These are phyloP conservation scores for Chytridium lagenaria DNA, from an alignment of 371 early-diverging fungal species.

Conservation along the genomic window DNA sequence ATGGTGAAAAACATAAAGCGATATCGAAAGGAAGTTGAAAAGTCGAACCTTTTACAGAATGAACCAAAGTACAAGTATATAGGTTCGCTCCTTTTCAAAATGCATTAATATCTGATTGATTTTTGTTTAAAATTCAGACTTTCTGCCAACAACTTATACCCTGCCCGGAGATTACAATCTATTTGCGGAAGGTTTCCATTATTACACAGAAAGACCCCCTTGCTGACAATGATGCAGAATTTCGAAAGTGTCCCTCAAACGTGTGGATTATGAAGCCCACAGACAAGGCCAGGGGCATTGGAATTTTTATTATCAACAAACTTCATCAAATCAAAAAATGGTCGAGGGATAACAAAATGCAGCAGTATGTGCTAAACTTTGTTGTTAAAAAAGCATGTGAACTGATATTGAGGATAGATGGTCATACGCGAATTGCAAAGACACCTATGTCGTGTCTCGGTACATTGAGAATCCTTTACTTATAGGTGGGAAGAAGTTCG, in stretches of 20 bases:
- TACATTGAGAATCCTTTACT: slow-evolving; percentile 59
- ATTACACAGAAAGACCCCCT: neutral
- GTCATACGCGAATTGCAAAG: slow-evolving; percentile 58
- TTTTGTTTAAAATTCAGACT: slow-evolving; percentile 42
- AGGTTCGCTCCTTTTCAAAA: slow-evolving; percentile 25
- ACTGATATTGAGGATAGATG: slow-evolving; percentile 29
- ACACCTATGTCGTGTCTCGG: slow-evolving; percentile 56
- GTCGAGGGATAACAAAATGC: slow-evolving; percentile 53
- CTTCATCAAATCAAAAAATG: slow-evolving; percentile 57
- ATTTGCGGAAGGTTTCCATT: slow-evolving; percentile 52
- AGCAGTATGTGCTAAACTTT: slow-evolving; percentile 24
- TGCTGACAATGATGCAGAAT: no score
- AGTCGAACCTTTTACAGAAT: slow-evolving; percentile 24
- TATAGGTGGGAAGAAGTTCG: slow-evolving; percentile 61
- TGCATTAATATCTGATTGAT: neutral
- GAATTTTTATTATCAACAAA: slow-evolving; percentile 61
- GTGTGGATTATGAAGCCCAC: slow-evolving; percentile 65
- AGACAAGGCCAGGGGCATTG: slow-evolving; percentile 60
- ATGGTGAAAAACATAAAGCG: slow-evolving; percentile 61
- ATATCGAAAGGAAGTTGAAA: slow-evolving; percentile 54
- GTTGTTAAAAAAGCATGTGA: neutral
- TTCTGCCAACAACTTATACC: slow-evolving; percentile 55
- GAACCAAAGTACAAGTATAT: slow-evolving; percentile 37
- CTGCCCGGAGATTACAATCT: slow-evolving; percentile 60
- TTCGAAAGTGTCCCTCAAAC: slow-evolving; percentile 48